phyloP scores from a whole-genome alignment of 225 moss, liverwort and hornwort genomes.

The Asterella californica region DNA sequence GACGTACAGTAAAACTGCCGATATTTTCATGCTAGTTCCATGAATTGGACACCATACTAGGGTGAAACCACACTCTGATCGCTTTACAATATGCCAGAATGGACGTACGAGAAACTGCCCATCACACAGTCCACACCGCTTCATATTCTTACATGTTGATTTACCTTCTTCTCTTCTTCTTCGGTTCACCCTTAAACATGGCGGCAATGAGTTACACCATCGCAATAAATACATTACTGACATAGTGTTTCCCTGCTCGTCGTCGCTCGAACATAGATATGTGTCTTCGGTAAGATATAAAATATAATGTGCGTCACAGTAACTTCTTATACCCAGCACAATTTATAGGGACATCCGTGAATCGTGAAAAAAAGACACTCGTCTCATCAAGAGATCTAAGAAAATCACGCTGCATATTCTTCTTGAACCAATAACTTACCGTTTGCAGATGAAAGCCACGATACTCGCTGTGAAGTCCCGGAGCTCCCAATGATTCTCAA shows the following conservation, averaged over 20 bases:
- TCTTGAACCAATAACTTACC: constrained; percentile 31
- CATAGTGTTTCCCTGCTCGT: no score
- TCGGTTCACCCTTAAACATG: neutral
- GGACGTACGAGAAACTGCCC: neutral
- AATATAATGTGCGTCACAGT: no score
- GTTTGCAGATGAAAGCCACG: constrained; percentile 92
- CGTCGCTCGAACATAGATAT: no score
- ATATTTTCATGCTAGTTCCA: no score
- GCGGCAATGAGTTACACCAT: neutral
- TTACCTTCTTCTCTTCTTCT: neutral
- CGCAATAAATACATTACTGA: no score
- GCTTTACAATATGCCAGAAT: no score
- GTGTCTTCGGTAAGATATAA: no score
- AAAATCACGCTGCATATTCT: neutral
- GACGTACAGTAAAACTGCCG: no score
- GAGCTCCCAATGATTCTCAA: constrained; percentile 97
- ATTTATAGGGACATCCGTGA: no score
- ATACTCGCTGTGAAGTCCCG: constrained; percentile 95
- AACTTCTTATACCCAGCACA: no score
- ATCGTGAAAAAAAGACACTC: neutral
- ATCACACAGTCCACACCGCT: neutral
- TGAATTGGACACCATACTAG: neutral
- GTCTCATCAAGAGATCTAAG: neutral
- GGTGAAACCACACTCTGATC: neutral
- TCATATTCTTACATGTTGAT: neutral